These are phyloP conservation scores for Albugo laibachii DNA, from an alignment of 352 stramenopile genomes.

Conservation along the genomic window DNA sequence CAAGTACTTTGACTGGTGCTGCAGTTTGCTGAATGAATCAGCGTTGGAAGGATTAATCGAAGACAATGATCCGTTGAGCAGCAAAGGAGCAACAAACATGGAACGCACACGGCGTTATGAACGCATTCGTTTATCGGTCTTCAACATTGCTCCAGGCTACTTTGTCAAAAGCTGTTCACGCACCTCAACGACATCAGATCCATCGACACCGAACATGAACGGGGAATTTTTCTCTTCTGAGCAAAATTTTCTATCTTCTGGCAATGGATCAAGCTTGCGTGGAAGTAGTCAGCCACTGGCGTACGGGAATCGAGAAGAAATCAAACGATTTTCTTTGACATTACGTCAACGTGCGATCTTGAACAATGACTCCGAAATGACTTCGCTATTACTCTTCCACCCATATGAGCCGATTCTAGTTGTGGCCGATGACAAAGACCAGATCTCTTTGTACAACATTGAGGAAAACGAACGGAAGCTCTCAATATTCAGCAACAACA, in stretches of 20 bases:
- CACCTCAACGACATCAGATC: not conserved
- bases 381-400: constrained; percentile 92
- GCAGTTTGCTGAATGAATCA: constrained; percentile 45
- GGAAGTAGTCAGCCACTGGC: not conserved
- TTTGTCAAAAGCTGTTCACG: not conserved
- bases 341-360: constrained; percentile 81
- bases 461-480: constrained; percentile 76
- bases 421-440: constrained; percentile 87
- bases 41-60: constrained; percentile 43
- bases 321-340: constrained; percentile 65
- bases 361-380: constrained; percentile 88
- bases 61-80: constrained; percentile 56
- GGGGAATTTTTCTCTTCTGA: not conserved
- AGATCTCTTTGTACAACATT: constrained; percentile 91
- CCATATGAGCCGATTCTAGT: constrained; percentile 87
- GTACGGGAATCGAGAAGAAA: constrained; percentile 37
- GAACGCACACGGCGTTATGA: constrained; percentile 43
- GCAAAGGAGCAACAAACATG: constrained; percentile 43
- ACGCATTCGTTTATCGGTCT: constrained; percentile 24
- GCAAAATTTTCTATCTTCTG: no score
- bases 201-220: not conserved
- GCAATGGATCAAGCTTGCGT: not conserved
- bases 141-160: constrained; percentile 48
- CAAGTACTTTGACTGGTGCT: constrained; percentile 42
- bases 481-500: constrained; percentile 68